Conservation (phyloP, 2,329 filamentous ascomycete species). For the Aspergillus japonicus region DNA sequence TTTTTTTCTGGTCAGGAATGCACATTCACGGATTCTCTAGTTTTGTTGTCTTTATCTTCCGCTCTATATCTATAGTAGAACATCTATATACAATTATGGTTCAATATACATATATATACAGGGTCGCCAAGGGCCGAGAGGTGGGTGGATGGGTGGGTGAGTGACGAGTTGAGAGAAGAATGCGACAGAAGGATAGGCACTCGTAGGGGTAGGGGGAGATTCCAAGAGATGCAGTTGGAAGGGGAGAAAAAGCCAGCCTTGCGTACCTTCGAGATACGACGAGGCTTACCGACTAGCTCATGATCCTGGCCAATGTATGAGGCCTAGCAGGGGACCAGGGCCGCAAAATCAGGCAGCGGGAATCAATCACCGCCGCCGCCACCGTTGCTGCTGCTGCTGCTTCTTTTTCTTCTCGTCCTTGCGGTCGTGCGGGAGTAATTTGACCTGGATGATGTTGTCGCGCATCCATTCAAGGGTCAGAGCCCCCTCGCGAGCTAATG, state of each 20-base stretch:
- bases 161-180: background rate
- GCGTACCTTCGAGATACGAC: background rate
- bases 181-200: background rate
- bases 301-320: too few relatives aligned
- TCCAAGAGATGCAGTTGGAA: background rate
- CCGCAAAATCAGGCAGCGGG: too few relatives aligned
- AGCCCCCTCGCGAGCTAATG: constrained; percentile 14
- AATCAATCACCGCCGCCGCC: too few relatives aligned
- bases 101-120: background rate
- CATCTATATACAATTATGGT: too few relatives aligned
- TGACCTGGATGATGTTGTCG: background rate
- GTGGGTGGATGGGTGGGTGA: background rate
- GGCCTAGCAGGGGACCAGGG: too few relatives aligned
- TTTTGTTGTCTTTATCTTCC: background rate
- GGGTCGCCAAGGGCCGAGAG: background rate
- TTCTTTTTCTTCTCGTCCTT: background rate
- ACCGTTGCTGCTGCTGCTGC: background rate
- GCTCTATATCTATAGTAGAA: background rate
- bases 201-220: background rate
- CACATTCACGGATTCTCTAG: too few relatives aligned
- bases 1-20: too few relatives aligned
- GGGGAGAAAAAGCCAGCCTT: background rate
- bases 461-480: background rate
- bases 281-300: too few relatives aligned
- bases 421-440: background rate